Base-by-base conservation (phyloP, 176 grass and related monocot species). In the Phyllostachys edulis region DNA sequence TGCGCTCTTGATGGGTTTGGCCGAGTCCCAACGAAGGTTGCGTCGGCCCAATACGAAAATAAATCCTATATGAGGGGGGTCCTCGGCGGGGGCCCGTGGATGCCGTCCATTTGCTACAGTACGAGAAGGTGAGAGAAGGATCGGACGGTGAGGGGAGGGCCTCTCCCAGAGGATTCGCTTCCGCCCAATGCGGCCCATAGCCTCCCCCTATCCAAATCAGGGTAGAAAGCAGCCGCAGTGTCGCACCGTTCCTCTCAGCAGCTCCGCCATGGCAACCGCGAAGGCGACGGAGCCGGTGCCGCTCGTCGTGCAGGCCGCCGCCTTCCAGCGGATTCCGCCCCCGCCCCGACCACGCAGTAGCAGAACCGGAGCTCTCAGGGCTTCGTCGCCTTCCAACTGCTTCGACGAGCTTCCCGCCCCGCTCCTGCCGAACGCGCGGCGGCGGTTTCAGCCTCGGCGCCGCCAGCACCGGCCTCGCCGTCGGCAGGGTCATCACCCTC, bases 371-470 rank as follows among this genome's bases (percentile, higher is more conserved):
- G 21, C 77, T 23, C 29, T 88, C 49, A 76, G 82, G 75, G 77
- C 50, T 6, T 81, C 54, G 15, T 69, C 75, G 42, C 82, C 42
- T 14, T 54, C 80, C 9, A 51, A 37, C 45, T 50, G 70, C 26
- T 32, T 76, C 6, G n/a, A 56, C 37, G 66, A 86, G 37, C 77
- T 85, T 37, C 76, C 80, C 27, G 37, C 81, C 32, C 57, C 80
- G 68, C 81, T 97, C 54, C 87, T 80, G 27, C 82, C 95, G 21
- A 97, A 97, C 54, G 92, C 90, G 63, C 89, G 85, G 42, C 92
- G 82, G 87, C 47, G 92, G 95, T 24, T 91, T 91, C 84, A 95
- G 92, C 77, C 85, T 98, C 15, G 95, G 90, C 14, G 39, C 69
- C 52, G 76, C 85, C 13, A 85, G 89, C 70, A 98, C 92, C 4